Conservation (phyloP, 495 filamentous ascomycete species). For the Penicillium bovifimosum region DNA sequence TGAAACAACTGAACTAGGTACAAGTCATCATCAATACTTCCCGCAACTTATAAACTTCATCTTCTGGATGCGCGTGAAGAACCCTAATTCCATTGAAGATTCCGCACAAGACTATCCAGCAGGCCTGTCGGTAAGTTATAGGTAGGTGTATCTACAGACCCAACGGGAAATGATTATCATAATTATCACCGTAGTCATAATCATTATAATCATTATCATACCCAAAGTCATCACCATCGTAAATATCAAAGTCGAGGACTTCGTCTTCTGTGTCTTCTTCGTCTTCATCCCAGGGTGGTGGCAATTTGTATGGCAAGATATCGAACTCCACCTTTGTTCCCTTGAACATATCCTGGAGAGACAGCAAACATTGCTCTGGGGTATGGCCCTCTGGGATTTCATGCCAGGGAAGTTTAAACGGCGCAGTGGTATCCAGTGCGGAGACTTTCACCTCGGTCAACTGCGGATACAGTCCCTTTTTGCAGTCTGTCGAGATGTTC, state of each 20-base stretch:
- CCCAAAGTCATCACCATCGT: constrained; percentile 1
- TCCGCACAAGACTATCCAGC: constrained; percentile 4
- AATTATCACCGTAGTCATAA: no score
- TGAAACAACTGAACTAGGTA: no score
- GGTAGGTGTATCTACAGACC: no score
- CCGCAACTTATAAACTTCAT: no score
- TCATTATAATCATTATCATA: constrained; percentile 1
- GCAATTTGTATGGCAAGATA: constrained; percentile 15
- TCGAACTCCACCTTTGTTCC: constrained; percentile 19
- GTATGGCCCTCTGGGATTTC: constrained; percentile 17
- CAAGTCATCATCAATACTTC: no score
- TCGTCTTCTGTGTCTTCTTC: no score
- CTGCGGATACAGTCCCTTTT: constrained; percentile 16
- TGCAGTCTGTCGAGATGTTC: constrained; percentile 18
- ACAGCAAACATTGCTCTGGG: constrained; percentile 15
- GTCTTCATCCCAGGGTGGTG: constrained; percentile 2
- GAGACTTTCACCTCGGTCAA: constrained; percentile 13
- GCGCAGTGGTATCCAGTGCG: constrained; percentile 16
- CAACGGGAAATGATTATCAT: no score
- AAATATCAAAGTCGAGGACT: no score
- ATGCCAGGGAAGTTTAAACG: constrained; percentile 18
- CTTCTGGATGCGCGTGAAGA: no score
- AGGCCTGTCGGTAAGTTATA: no score
- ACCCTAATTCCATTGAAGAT: no score
- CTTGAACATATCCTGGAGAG: constrained; percentile 17